Evolutionary conservation across 345 rosid species (phyloP).

Genomic region (Orychophragmus violaceus): DNA sequence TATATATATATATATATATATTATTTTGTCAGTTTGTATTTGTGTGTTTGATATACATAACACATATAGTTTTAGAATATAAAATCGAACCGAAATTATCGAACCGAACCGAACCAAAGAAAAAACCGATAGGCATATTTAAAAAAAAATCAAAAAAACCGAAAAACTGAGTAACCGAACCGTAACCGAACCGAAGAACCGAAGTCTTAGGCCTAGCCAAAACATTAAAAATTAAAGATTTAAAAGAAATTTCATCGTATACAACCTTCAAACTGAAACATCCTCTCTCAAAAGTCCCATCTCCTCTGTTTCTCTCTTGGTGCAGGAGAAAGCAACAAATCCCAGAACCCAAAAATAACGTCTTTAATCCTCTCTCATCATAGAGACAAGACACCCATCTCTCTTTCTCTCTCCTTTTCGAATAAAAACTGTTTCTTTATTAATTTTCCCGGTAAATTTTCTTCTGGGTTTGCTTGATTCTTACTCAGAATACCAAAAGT

Average conservation of each 20-base stretch:
- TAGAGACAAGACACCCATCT: background rate
- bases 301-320: conserved; percentile 14
- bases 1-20: background rate
- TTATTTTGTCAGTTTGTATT: too few relatives aligned
- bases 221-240: background rate
- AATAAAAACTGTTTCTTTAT: background rate
- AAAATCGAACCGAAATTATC: too few relatives aligned
- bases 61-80: too few relatives aligned
- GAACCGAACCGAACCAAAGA: too few relatives aligned
- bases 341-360: background rate
- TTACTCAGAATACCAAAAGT: background rate
- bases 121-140: too few relatives aligned
- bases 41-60: too few relatives aligned
- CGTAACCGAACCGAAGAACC: too few relatives aligned
- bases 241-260: background rate
- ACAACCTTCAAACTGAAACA: background rate
- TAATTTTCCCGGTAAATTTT: background rate
- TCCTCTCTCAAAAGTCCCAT: conserved; percentile 7
- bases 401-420: background rate
- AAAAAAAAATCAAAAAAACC: too few relatives aligned
- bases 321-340: conserved; percentile 11
- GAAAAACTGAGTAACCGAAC: too few relatives aligned
- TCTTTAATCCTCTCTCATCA: background rate
- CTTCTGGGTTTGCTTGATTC: background rate
- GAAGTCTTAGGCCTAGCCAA: too few relatives aligned